Conservation (phyloP, 306 rosid genomes). For the Castanea crenata region DNA sequence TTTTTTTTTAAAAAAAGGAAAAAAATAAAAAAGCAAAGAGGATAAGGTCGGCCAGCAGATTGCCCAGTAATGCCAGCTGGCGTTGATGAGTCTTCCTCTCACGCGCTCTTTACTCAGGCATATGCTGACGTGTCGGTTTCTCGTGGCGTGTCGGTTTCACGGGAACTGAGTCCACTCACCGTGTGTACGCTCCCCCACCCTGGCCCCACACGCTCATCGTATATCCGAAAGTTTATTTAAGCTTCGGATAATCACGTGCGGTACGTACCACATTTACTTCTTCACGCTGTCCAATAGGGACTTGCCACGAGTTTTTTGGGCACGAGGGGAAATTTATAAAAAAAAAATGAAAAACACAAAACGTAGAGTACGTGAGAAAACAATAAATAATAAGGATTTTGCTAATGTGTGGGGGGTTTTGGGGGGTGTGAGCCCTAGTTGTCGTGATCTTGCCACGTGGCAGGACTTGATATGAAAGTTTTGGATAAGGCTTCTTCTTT, state of each 20-base stretch:
- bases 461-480: not conserved
- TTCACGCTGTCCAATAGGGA: not conserved
- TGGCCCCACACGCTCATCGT: not conserved
- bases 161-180: not conserved
- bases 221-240: not conserved
- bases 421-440: not conserved
- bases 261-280: not conserved
- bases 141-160: not conserved
- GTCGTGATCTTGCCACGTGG: conserved; percentile 5
- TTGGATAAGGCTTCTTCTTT: not conserved
- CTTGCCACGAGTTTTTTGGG: not conserved
- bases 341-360: no score
- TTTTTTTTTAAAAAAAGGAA: not conserved
- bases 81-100: conserved; percentile 10
- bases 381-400: no score
- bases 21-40: conserved; percentile 15
- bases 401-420: no score
- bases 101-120: conserved; percentile 25
- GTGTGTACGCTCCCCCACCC: not conserved
- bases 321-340: no score
- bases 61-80: conserved; percentile 53
- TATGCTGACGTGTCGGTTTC: not conserved
- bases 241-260: not conserved
- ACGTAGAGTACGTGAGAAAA: no score
- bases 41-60: conserved; percentile 55